Conservation (phyloP, 1,284 basidiomycete species). For the Cerrena zonata region DNA sequence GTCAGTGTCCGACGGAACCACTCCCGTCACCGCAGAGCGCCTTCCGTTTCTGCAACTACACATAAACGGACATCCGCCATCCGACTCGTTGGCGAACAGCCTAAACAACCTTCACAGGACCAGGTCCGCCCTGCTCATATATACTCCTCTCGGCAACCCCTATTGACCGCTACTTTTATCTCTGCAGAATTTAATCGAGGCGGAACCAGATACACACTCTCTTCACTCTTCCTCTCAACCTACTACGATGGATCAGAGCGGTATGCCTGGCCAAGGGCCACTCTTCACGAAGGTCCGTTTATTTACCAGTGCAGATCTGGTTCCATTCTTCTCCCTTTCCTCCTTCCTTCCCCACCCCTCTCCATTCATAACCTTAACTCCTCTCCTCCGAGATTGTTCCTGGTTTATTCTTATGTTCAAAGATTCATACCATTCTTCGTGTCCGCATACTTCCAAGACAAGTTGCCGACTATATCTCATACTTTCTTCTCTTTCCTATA, state of each 20-base stretch:
- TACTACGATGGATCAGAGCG: background rate
- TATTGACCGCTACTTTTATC: background rate
- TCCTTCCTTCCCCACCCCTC: background rate
- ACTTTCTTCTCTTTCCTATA: background rate
- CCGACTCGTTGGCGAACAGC: background rate
- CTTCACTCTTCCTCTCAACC: background rate
- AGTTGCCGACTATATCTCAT: too few species aligned
- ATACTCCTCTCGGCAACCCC: background rate
- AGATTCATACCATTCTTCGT: background rate
- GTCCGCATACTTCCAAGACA: background rate
- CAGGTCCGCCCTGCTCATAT: background rate
- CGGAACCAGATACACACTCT: background rate
- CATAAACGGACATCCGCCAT: background rate
- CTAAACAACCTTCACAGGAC: background rate
- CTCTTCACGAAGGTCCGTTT: background rate
- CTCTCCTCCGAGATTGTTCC: background rate
- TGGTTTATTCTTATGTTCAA: background rate
- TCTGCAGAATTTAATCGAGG: background rate
- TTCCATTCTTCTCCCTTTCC: background rate
- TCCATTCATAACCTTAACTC: too few species aligned
- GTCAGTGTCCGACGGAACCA: conserved; percentile 1
- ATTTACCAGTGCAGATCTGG: background rate
- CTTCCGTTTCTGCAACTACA: background rate
- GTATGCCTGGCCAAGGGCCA: background rate
- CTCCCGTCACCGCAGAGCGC: conserved; percentile 1